These are phyloP conservation scores for Lepidium campestre DNA, from an alignment of 441 rosid genomes.

Conservation along the genomic window DNA sequence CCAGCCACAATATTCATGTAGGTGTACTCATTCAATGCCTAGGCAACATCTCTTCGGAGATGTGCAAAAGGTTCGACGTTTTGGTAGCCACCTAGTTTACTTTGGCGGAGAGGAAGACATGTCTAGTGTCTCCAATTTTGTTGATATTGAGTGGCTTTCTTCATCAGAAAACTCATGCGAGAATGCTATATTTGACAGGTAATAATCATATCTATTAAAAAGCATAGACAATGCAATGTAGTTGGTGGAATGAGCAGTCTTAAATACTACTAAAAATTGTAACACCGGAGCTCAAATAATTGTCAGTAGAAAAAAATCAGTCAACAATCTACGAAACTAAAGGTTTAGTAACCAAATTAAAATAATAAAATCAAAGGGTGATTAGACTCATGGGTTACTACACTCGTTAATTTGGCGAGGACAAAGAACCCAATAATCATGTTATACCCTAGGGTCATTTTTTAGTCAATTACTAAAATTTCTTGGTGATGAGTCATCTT, in stretches of 20 bases:
- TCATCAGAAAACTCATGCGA: conserved; percentile 77
- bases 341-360: not conserved
- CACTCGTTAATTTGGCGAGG: not conserved
- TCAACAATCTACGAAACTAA: not conserved
- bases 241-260: not conserved
- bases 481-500: not conserved
- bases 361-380: not conserved
- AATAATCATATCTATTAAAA: not conserved
- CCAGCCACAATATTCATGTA: conserved; percentile 12
- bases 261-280: not conserved
- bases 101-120: conserved; percentile 52
- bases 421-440: not conserved
- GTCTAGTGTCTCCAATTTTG: conserved; percentile 68
- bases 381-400: not conserved
- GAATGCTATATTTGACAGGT: conserved; percentile 78
- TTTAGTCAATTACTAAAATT: not conserved
- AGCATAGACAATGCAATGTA: not conserved
- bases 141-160: conserved; percentile 83
- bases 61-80: conserved; percentile 42
- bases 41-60: conserved; percentile 65
- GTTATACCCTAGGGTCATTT: not conserved
- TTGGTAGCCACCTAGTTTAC: conserved; percentile 43
- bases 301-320: not conserved
- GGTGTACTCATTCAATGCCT: conserved; percentile 69
- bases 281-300: not conserved